These are phyloP conservation scores for Ceratobasidium theobromae DNA, from an alignment of 1,284 basidiomycete species.

Conservation along the genomic window DNA sequence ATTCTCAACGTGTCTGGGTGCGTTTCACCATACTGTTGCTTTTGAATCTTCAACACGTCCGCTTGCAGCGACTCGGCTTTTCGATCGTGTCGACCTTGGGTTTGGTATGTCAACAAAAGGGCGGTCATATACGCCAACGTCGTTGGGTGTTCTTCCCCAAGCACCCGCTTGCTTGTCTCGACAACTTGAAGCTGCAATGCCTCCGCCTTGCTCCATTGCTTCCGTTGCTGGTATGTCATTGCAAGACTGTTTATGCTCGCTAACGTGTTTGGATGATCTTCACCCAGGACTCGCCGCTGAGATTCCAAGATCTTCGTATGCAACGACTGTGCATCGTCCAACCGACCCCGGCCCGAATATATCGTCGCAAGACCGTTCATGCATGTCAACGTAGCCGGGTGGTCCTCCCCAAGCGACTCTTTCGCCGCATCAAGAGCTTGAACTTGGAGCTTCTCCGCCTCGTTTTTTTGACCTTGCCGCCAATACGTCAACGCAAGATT, in stretches of 20 bases:
- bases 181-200: neutral
- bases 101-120: neutral
- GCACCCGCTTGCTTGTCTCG: neutral
- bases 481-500: conserved; percentile 11
- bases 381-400: neutral
- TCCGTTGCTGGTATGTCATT: neutral
- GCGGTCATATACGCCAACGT: neutral
- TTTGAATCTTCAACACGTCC: neutral
- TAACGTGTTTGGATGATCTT: neutral
- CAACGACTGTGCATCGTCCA: neutral
- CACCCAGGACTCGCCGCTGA: neutral
- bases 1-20: neutral
- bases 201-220: neutral
- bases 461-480: neutral
- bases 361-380: neutral
- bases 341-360: neutral
- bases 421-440: neutral
- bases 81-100: neutral
- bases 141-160: neutral
- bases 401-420: neutral
- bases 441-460: conserved; percentile 6
- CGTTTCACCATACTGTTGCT: neutral
- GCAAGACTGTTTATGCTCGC: neutral
- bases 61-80: neutral
- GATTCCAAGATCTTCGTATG: neutral